These are phyloP conservation scores for Yamadazyma tumulicola DNA, from an alignment of 805 yeast species.

Conservation along the genomic window DNA sequence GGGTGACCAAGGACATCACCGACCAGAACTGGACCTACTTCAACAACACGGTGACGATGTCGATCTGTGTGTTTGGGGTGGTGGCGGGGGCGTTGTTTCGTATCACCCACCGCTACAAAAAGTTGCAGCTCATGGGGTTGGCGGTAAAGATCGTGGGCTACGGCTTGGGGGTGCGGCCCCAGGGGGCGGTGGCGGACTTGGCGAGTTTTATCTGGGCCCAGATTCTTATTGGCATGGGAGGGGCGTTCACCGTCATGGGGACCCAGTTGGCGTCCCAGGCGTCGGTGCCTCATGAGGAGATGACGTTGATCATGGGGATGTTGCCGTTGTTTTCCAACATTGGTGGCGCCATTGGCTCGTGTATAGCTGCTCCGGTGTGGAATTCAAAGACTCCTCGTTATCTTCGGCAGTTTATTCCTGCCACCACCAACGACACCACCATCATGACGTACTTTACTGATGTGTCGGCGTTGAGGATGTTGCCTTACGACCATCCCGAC, in stretches of 20 bases:
- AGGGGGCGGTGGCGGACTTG: conserved; percentile 21
- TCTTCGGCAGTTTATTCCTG: conserved; percentile 26
- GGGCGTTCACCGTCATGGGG: conserved; percentile 35
- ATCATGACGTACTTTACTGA: conserved; percentile 19
- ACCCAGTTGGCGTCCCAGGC: conserved; percentile 37
- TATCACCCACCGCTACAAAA: conserved; percentile 33
- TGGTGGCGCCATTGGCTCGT: conserved; percentile 39
- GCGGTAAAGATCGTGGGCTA: conserved; percentile 29
- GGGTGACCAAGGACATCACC: conserved; percentile 27
- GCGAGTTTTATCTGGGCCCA: conserved; percentile 31
- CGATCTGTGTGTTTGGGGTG: conserved; percentile 35
- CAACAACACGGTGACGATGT: conserved; percentile 33
- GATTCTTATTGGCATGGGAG: conserved; percentile 37
- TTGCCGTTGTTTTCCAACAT: conserved; percentile 29
- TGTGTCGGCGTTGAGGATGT: conserved; percentile 18
- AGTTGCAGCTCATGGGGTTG: conserved; percentile 31
- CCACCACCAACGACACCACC: conserved; percentile 14
- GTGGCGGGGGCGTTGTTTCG: conserved; percentile 32
- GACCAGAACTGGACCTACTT: conserved; percentile 34
- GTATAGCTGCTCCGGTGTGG: conserved; percentile 36
- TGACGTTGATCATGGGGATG: conserved; percentile 37
- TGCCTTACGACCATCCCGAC: conserved; percentile 21
- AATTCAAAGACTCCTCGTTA: conserved; percentile 23
- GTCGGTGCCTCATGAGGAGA: conserved; percentile 40
- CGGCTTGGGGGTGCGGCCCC: conserved; percentile 20